phyloP scores from a whole-genome alignment of 169 alveolate genomes.

The Plasmodium adleri region DNA sequence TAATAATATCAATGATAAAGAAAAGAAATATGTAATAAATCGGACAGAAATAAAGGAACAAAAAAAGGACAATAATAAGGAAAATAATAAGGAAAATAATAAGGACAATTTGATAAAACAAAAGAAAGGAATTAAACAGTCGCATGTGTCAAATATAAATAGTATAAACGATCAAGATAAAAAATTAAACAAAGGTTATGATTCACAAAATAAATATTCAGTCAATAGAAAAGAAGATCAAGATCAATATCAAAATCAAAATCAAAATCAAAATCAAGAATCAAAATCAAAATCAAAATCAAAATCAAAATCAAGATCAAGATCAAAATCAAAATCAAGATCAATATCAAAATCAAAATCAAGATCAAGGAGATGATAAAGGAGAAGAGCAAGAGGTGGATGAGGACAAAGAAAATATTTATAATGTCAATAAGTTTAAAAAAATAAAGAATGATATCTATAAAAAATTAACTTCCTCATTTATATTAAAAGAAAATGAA shows the following conservation, averaged over 20 bases:
- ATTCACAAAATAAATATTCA: no score
- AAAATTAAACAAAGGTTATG: no score
- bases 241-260: no score
- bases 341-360: no score
- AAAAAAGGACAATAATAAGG: neutral
- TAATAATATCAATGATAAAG: constrained; percentile 15
- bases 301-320: no score
- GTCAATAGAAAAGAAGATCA: no score
- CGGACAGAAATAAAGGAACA: neutral
- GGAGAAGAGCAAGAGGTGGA: neutral
- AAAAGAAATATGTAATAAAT: neutral
- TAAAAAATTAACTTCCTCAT: neutral
- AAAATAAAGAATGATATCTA: neutral
- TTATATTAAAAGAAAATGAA: constrained; percentile 10
- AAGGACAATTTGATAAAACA: neutral
- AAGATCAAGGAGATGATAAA: neutral
- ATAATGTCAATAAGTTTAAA: constrained; percentile 7
- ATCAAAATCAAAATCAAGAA: no score
- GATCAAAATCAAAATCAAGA: no score
- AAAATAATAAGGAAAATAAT: no score
- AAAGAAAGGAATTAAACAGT: neutral
- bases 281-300: no score
- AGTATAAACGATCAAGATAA: no score
- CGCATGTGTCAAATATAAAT: no score
- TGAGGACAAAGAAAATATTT: neutral